Base-by-base conservation (phyloP, 148 eudicot species). In the Rhododendron kiyosumense region DNA sequence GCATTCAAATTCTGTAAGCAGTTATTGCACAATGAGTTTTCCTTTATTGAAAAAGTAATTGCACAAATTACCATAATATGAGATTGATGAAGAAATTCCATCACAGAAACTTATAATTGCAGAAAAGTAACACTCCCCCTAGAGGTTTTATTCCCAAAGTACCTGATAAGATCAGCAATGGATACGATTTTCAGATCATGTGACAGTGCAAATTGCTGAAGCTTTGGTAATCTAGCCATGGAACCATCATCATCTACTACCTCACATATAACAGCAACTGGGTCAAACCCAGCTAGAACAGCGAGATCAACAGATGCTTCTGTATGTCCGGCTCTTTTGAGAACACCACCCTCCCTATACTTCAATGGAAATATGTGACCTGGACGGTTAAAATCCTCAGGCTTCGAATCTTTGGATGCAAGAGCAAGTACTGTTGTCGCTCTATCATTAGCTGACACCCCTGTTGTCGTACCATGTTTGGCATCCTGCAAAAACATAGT, bases 191-290 rank as follows among this genome's bases (percentile, higher is more conserved):
- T 96, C 86, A 96, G 49, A 85, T 93, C 91, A 86, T 94, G 94
- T 87, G 84, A 84, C 89, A 88, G 71, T 3, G 89, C 95, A 87
- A 96, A 96, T 91, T 93, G 88, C 83, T 92, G 91, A 82, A 96
- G 98, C 91, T 86, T 93, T 45, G 98, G 98, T 65, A 96, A 87
- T 88, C 98, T 91, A 88, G 98, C 98, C 98, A 96, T 96, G 80
- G 98, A 96, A 78, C 98, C 98, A 92, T 96, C 98, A 90, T 96
- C 98, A 85, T 96, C 98, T 63, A 96, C 98, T 85, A 96, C 88
- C 93, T 96, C 98, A 91, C 98, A 96, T 73, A 96, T 84, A 82
- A 96, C 98, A 26, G 92, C 95, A 85, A 89, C 95, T 43, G 96
- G 94, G 46, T 91, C 96, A 11, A 94, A 88, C 67, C 98, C 98